phyloP scores from a whole-genome alignment of 2,329 filamentous ascomycete species.

The Aspergillus sp. region DNA sequence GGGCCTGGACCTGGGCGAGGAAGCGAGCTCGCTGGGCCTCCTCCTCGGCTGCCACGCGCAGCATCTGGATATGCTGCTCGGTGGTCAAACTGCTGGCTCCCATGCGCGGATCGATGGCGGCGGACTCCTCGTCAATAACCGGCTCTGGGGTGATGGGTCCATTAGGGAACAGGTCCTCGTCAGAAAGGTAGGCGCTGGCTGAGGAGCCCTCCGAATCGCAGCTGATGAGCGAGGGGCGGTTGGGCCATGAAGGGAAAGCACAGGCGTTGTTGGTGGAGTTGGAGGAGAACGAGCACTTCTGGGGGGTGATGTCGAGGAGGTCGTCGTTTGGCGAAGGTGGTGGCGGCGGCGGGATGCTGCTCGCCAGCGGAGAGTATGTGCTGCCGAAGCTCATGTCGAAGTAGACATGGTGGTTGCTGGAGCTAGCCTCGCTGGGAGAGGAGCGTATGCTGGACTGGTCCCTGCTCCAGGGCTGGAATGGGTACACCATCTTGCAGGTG shows the following conservation, averaged over 20 bases:
- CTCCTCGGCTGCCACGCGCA: conserved; percentile 37
- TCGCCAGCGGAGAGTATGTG: conserved; percentile 24
- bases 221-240: conserved; percentile 38
- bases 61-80: conserved; percentile 40
- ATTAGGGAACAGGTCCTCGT: conserved; percentile 42
- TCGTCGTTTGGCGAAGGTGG: conserved; percentile 40
- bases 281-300: conserved; percentile 44
- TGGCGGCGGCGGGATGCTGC: conserved; percentile 36
- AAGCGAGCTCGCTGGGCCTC: conserved; percentile 38
- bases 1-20: conserved; percentile 42
- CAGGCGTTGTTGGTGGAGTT: conserved; percentile 42
- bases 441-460: conserved; percentile 23
- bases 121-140: conserved; percentile 30
- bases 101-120: conserved; percentile 23
- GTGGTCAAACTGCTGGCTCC: conserved; percentile 32
- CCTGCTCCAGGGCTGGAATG: conserved; percentile 24
- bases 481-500: conserved; percentile 17
- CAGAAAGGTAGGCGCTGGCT: conserved; percentile 42
- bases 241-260: conserved; percentile 47
- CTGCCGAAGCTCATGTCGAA: conserved; percentile 30
- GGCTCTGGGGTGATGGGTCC: conserved; percentile 28
- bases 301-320: conserved; percentile 41
- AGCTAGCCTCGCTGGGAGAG: conserved; percentile 21
- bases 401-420: conserved; percentile 17
- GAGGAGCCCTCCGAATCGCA: conserved; percentile 30